Evolutionary conservation across 2,329 filamentous ascomycete species (phyloP), one percentile per base, ranked within the genome.

Genomic region (Penicillium sp.): DNA sequence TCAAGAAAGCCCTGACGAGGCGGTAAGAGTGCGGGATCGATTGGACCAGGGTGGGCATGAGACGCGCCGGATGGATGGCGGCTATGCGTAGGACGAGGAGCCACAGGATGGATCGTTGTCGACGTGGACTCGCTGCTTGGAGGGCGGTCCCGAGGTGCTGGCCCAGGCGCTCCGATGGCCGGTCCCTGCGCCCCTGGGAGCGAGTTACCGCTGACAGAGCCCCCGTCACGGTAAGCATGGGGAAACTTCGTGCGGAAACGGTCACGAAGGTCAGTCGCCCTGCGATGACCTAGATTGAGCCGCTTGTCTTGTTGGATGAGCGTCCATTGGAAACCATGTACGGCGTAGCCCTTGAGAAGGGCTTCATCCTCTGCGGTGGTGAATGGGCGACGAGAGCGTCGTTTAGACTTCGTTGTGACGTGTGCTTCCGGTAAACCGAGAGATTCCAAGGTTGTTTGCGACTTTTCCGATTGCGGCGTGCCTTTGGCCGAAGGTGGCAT

Each of bases 231-330:
- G 57, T 82, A 84, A 14, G 74, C 69, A 24, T 80, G 72, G 0
- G 80, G 79, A 54, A 77, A 84, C 26, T 74, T 74, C 6, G 78
- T 81, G 13, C 81, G 72, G 52, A 84, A 81, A 3, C 80, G 76
- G 60, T 84, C 81, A 26, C 81, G 72, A 11, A 85, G 59, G 56
- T 84, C 81, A 1, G 79, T 81, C 13, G 77, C 70, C 36, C 74
- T 74, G 34, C 80, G 73, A 52, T 75, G 69, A 8, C 63, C 59
- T 36, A 84, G 71, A 10, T 74, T 71, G 3, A 83, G 63, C 5
- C 73, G 68, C 11, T 67, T 65, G 49, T 84, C 80, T 46, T 78
- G 73, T 49, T 75, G 72, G 42, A 85, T 84, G 6, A 71, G 62
- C 9, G 77, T 79, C 81, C 81, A 85, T 34, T 76, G 71, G 40